Evolutionary conservation across 1,139 yeast genomes (phyloP).

Genomic region (Kodamaea fungicola): DNA sequence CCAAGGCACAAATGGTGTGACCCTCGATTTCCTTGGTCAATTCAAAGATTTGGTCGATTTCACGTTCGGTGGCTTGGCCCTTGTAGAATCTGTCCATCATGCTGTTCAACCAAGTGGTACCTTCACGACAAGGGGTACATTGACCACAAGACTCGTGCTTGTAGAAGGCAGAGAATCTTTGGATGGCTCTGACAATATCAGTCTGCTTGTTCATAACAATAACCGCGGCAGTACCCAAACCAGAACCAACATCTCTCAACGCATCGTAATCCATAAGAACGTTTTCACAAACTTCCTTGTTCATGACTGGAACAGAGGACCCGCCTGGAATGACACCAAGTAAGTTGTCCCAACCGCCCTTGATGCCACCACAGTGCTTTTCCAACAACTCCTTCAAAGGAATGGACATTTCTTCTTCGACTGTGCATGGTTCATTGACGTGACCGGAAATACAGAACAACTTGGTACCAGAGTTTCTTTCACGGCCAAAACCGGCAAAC

Average conservation of each 20-base stretch:
- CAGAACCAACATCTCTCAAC: constrained; percentile 77
- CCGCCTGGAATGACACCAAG: constrained; percentile 89
- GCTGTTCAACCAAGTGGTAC: constrained; percentile 79
- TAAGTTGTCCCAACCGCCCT: constrained; percentile 89
- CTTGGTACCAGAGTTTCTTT: constrained; percentile 78
- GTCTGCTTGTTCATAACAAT: constrained; percentile 86
- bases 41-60: constrained; percentile 79
- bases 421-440: constrained; percentile 88
- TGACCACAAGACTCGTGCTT: constrained; percentile 93
- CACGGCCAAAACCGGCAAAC: constrained; percentile 81
- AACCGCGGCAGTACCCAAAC: constrained; percentile 89
- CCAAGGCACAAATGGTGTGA: constrained; percentile 86
- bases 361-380: constrained; percentile 85
- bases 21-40: constrained; percentile 84
- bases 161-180: constrained; percentile 76
- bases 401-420: constrained; percentile 90
- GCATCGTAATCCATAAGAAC: constrained; percentile 86
- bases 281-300: constrained; percentile 61
- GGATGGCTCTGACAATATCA: constrained; percentile 79
- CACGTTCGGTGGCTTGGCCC: constrained; percentile 77
- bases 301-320: constrained; percentile 77
- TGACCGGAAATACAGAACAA: constrained; percentile 85
- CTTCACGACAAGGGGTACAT: constrained; percentile 94
- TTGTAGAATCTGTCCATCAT: constrained; percentile 77
- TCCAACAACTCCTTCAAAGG: constrained; percentile 78